A percentile compares a stretch with the other conserved stretches of the same genome.
These are phyloP conservation scores for Neotropicomus parvogracilis DNA, from an alignment of 1,284 basidiomycete species.

Conservation along the genomic window DNA sequence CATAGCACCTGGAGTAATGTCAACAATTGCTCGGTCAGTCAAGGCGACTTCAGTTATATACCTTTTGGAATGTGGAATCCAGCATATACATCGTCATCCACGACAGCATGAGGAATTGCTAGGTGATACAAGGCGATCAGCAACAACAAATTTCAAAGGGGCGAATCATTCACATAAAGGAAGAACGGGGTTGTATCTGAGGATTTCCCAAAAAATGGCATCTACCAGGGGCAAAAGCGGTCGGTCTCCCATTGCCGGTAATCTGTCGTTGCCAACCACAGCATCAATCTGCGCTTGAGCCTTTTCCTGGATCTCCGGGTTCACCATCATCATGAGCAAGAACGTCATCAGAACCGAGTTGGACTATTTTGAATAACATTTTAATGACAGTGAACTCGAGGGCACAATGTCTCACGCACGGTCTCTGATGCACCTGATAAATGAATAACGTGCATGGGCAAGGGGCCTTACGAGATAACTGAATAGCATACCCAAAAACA, in stretches of 20 bases:
- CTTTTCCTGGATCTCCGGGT: neutral
- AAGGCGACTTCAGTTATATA: neutral
- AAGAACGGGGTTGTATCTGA: neutral
- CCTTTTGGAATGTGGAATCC: constrained; percentile 4
- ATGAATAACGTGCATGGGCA: neutral
- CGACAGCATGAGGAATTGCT: constrained; percentile 6
- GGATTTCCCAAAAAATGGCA: neutral
- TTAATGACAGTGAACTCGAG: neutral
- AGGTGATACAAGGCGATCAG: neutral
- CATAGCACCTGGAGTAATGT: neutral
- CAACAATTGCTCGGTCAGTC: neutral
- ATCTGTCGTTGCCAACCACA: neutral
- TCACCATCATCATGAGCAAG: neutral
- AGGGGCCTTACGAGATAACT: too few species aligned
- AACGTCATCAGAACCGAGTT: neutral
- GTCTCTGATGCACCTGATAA: neutral
- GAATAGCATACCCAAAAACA: neutral
- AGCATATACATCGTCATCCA: constrained; percentile 3
- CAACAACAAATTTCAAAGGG: neutral
- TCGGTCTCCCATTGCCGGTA: neutral
- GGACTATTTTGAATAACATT: neutral
- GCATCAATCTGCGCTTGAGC: neutral
- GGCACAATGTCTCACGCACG: neutral
- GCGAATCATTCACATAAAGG: constrained; percentile 6
- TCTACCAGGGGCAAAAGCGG: neutral